phyloP scores from a whole-genome alignment of 2,329 filamentous ascomycete species.

The Verticillium nubilum region DNA sequence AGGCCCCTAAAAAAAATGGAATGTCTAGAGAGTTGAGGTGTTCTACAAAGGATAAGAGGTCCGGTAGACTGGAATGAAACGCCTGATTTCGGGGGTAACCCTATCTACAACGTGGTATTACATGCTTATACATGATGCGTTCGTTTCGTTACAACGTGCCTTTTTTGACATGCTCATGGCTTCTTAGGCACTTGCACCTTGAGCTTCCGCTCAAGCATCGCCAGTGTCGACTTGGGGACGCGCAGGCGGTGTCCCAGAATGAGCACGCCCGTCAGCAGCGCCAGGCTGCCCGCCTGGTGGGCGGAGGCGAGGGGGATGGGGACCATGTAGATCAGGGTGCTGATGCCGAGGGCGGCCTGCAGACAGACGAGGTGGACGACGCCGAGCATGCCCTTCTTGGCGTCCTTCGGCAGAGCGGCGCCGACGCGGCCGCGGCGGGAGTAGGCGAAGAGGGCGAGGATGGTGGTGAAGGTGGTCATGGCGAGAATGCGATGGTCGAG shows the following conservation, averaged over 20 bases:
- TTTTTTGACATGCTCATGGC: not conserved
- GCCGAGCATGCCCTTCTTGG: slow-evolving; percentile 66
- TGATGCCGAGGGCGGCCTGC: slow-evolving; percentile 84
- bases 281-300: slow-evolving; percentile 87
- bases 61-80: not conserved
- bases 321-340: slow-evolving; percentile 89
- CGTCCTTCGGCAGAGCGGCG: slow-evolving; percentile 55
- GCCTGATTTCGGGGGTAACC: not conserved
- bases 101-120: not conserved
- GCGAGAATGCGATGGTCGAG: slow-evolving; percentile 92
- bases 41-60: slow-evolving; percentile 3
- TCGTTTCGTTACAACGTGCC: not conserved
- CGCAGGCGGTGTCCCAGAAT: slow-evolving; percentile 74
- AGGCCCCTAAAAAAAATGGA: not conserved
- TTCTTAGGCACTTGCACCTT: slow-evolving; percentile 8
- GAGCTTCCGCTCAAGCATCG: slow-evolving; percentile 50
- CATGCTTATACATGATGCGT: not conserved
- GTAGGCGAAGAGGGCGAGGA: slow-evolving; percentile 78
- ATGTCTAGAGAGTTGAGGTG: slow-evolving; percentile 7
- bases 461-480: slow-evolving; percentile 77
- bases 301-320: slow-evolving; percentile 81
- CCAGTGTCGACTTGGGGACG: slow-evolving; percentile 61
- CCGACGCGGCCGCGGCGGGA: slow-evolving; percentile 59
- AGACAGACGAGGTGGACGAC: slow-evolving; percentile 76
- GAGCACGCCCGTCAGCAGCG: slow-evolving; percentile 75